Evolutionary conservation across 352 stramenopile genomes (phyloP).

Genomic region (Phytophthora palmivora): DNA sequence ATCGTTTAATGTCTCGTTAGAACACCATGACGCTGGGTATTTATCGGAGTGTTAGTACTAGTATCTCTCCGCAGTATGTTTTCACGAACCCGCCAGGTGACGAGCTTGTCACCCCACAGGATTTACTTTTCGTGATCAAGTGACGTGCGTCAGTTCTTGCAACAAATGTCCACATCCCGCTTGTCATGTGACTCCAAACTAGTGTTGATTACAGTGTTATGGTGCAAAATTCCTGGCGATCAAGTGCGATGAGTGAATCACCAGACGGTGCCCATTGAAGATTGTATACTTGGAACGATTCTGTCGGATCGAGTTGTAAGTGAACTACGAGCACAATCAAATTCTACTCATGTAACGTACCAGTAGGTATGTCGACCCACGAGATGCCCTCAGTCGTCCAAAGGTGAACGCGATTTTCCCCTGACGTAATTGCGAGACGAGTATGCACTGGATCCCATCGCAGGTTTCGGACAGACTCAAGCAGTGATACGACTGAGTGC

Average conservation of each 20-base stretch:
- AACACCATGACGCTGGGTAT: conserved; percentile 64
- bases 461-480: conserved; percentile 65
- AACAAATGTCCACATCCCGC: too few relatives aligned
- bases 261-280: conserved; percentile 72
- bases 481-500: conserved; percentile 68
- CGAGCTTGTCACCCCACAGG: conserved; percentile 61
- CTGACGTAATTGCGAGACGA: conserved; percentile 68
- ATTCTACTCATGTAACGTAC: conserved; percentile 32
- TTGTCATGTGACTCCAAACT: neutral
- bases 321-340: neutral
- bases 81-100: conserved; percentile 71
- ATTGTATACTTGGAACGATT: conserved; percentile 69
- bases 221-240: conserved; percentile 75
- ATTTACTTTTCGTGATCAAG: conserved; percentile 77
- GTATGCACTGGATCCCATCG: conserved; percentile 62
- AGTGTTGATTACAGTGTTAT: conserved; percentile 49
- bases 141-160: conserved; percentile 27
- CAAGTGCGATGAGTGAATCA: conserved; percentile 57
- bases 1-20: conserved; percentile 35
- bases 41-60: conserved; percentile 50
- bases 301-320: conserved; percentile 29
- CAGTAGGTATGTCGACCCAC: conserved; percentile 71
- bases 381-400: conserved; percentile 72
- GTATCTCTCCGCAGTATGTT: conserved; percentile 58
- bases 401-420: conserved; percentile 71